These are phyloP conservation scores for Ceratonia siliqua DNA, from an alignment of 306 rosid genomes.

Conservation along the genomic window DNA sequence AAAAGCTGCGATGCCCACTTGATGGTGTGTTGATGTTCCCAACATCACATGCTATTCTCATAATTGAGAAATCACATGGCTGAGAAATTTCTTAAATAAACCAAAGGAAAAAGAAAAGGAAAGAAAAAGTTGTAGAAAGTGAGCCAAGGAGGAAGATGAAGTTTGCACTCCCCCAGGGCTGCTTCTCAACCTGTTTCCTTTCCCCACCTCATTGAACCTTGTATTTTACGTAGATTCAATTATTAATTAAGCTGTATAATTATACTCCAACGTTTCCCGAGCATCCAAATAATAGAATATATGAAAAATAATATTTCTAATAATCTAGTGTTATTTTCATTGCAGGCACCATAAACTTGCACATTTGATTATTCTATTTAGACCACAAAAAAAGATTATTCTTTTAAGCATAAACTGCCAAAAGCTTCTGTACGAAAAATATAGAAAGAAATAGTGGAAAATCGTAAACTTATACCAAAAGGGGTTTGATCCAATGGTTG, in stretches of 20 bases:
- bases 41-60: constrained; percentile 46
- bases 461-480: not conserved
- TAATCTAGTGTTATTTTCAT: constrained; percentile 8
- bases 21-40: constrained; percentile 29
- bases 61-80: constrained; percentile 54
- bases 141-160: constrained; percentile 15
- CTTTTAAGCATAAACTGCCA: constrained; percentile 35
- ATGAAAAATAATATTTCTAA: not conserved
- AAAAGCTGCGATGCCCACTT: constrained; percentile 45
- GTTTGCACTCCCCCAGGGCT: constrained; percentile 22
- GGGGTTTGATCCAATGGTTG: constrained; percentile 31
- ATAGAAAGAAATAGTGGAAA: constrained; percentile 30
- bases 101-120: not conserved
- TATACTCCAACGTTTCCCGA: not conserved
- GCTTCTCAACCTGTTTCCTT: constrained; percentile 34
- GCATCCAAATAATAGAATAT: not conserved
- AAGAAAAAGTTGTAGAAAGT: not conserved
- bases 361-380: constrained; percentile 37
- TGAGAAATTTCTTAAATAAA: not conserved
- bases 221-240: too few species aligned
- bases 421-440: constrained; percentile 30
- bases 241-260: not conserved
- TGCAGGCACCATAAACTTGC: not conserved
- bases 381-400: too few species aligned
- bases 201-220: too few species aligned